These are phyloP conservation scores for Saccharata proteae DNA, from an alignment of 2,329 filamentous ascomycete species.

Conservation along the genomic window DNA sequence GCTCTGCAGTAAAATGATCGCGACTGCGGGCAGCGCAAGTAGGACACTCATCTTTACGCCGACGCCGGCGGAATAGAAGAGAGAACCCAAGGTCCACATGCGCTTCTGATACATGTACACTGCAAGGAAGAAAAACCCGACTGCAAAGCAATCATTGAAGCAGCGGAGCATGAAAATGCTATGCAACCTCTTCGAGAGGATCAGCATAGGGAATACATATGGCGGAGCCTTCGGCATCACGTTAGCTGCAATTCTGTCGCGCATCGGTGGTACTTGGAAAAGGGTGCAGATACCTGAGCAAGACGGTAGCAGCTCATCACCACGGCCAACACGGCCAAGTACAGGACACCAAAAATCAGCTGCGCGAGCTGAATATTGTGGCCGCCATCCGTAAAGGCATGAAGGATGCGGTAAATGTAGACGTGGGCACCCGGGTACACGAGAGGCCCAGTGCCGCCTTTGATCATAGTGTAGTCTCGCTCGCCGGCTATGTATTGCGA, in stretches of 20 bases:
- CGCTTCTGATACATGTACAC: conserved; percentile 66
- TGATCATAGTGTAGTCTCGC: conserved; percentile 74
- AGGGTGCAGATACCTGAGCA: conserved; percentile 45
- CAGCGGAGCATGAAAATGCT: conserved; percentile 85
- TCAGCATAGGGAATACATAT: conserved; percentile 74
- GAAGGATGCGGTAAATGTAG: conserved; percentile 74
- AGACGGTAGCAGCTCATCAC: conserved; percentile 74
- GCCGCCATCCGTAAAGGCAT: conserved; percentile 65
- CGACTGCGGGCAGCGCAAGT: conserved; percentile 70
- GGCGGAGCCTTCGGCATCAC: conserved; percentile 52
- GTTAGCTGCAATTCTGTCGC: conserved; percentile 4
- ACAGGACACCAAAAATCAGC: conserved; percentile 66
- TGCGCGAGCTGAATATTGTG: conserved; percentile 70
- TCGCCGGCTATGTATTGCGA: conserved; percentile 69
- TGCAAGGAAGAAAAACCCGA: conserved; percentile 70
- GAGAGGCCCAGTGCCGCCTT: conserved; percentile 79
- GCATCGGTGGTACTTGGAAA: too few species aligned
- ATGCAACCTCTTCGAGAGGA: conserved; percentile 84
- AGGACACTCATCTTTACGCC: conserved; percentile 94
- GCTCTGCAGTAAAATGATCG: conserved; percentile 61
- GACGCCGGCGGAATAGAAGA: conserved; percentile 65
- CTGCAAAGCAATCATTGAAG: conserved; percentile 92
- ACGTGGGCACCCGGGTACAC: conserved; percentile 94
- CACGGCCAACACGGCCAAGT: conserved; percentile 60
- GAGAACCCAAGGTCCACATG: conserved; percentile 59